Conservation (phyloP, 2,329 filamentous ascomycete genomes). For the Monilinia polystroma region DNA sequence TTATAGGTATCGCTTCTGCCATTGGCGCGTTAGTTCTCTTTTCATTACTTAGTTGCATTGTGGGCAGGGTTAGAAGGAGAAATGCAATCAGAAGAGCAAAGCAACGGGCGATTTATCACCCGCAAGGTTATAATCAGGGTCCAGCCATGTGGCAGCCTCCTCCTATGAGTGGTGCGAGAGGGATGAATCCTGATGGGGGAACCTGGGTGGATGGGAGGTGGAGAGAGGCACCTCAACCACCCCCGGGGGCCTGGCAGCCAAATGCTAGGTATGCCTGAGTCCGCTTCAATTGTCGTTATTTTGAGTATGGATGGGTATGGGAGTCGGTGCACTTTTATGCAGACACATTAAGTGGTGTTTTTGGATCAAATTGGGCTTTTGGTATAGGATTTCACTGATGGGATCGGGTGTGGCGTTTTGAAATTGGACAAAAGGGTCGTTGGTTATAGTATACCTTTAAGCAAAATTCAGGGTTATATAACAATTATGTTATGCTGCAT, state of each 20-base stretch:
- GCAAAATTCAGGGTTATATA: neutral
- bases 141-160: conserved; percentile 17
- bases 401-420: neutral
- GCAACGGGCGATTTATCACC: conserved; percentile 21
- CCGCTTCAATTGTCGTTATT: neutral
- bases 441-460: neutral
- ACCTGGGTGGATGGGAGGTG: conserved; percentile 18
- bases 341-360: neutral
- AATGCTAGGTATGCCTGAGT: conserved; percentile 24
- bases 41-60: conserved; percentile 65
- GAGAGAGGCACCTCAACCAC: neutral
- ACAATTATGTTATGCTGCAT: neutral
- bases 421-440: neutral
- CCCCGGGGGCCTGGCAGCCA: conserved; percentile 19
- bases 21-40: conserved; percentile 73
- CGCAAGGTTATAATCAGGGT: conserved; percentile 26
- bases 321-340: neutral
- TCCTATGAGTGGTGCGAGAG: neutral
- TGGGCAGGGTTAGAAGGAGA: conserved; percentile 49
- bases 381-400: neutral
- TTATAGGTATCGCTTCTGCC: conserved; percentile 74
- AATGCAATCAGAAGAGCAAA: conserved; percentile 13
- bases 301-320: neutral
- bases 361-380: conserved; percentile 3
- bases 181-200: neutral